Conservation (phyloP, 805 yeast species). For the Pichia eremophila region DNA sequence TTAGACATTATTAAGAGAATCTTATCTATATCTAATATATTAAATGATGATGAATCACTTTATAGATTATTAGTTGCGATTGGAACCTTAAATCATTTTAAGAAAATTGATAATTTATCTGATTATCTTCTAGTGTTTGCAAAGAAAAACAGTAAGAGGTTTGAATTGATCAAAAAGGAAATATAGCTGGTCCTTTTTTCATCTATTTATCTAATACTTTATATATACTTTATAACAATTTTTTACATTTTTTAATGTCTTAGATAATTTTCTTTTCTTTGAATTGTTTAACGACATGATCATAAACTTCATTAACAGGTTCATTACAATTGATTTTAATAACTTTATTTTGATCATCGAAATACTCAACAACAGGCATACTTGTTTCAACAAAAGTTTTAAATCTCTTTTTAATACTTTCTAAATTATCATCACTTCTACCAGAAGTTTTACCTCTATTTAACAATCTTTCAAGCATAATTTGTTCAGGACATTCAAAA, state of each 20-base stretch:
- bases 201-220: too few relatives aligned
- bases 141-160: slow-evolving; percentile 12
- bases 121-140: slow-evolving; percentile 7
- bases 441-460: slow-evolving; percentile 95
- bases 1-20: slow-evolving; percentile 4
- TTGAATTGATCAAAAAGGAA: slow-evolving; percentile 16
- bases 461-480: slow-evolving; percentile 76
- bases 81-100: slow-evolving; percentile 43
- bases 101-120: slow-evolving; percentile 6
- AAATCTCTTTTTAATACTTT: slow-evolving; percentile 84
- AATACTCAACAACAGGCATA: slow-evolving; percentile 89
- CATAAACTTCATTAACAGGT: slow-evolving; percentile 70
- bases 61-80: slow-evolving; percentile 54
- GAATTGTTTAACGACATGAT: slow-evolving; percentile 58
- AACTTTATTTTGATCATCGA: slow-evolving; percentile 62
- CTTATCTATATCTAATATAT: slow-evolving; percentile 8
- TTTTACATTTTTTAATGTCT: background rate
- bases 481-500: slow-evolving; percentile 73
- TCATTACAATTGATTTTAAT: slow-evolving; percentile 72
- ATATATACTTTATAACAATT: too few relatives aligned
- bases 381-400: slow-evolving; percentile 77
- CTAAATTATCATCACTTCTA: slow-evolving; percentile 86
- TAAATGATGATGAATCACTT: slow-evolving; percentile 50
- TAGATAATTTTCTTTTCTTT: slow-evolving; percentile 30
- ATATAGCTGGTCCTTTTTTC: background rate